Evolutionary conservation across 73 alveolate genomes (phyloP).

Genomic region (Paramecium biaurelia): DNA sequence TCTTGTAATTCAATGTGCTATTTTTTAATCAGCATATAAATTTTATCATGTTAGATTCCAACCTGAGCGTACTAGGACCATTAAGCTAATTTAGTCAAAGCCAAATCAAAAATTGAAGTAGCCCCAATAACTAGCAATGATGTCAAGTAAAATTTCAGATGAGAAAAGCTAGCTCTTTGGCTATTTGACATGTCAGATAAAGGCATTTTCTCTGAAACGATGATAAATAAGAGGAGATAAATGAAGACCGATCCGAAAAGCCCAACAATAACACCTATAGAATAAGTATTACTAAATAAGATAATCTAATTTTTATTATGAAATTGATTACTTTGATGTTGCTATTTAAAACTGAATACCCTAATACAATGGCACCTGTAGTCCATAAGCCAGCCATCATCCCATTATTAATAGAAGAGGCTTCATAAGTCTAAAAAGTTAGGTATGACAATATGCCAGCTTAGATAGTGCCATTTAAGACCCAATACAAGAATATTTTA

Average conservation of each 20-base stretch:
- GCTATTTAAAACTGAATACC: not conserved
- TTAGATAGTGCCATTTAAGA: not conserved
- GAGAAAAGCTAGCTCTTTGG: not conserved
- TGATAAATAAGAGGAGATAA: not conserved
- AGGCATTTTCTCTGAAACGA: not conserved
- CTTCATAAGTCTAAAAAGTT: not conserved
- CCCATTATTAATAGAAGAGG: not conserved
- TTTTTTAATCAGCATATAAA: not conserved
- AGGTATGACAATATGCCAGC: not conserved
- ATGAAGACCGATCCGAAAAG: not conserved
- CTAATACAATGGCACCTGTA: constrained; percentile 9
- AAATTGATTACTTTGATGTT: not conserved
- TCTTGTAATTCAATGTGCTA: constrained; percentile 43
- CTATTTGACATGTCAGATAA: not conserved
- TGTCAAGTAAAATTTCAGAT: not conserved
- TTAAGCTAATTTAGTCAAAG: not conserved
- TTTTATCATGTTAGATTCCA: constrained; percentile 18
- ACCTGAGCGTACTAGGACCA: not conserved
- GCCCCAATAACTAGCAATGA: not conserved
- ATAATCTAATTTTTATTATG: not conserved
- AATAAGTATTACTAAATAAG: not conserved
- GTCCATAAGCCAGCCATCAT: constrained; percentile 19
- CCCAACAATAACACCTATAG: not conserved
- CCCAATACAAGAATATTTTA: not conserved
- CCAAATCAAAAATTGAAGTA: not conserved